A percentile compares a stretch with the other conserved stretches of the same genome.
These are phyloP conservation scores for Coprinopsis sp. DNA, from an alignment of 768 basidiomycete genomes.

Conservation along the genomic window DNA sequence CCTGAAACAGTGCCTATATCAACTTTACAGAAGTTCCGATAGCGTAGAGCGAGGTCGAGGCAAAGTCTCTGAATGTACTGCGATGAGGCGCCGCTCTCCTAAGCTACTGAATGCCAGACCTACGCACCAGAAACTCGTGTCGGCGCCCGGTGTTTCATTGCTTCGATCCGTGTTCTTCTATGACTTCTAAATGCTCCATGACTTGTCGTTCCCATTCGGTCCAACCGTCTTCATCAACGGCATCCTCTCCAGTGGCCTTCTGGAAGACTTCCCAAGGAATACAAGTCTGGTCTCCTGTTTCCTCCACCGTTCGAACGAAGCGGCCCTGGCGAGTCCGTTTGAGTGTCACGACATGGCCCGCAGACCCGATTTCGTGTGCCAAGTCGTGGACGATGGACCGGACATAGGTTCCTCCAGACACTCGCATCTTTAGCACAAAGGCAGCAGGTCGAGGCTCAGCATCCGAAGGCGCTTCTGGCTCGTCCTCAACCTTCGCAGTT, in stretches of 20 bases:
- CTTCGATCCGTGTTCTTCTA: constrained; percentile 27
- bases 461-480: constrained; percentile 25
- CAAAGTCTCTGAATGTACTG: too few species aligned
- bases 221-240: constrained; percentile 64
- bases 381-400: constrained; percentile 94
- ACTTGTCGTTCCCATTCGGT: constrained; percentile 81
- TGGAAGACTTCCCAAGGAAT: constrained; percentile 74
- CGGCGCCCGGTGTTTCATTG: too few species aligned
- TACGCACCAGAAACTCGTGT: too few species aligned
- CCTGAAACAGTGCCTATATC: too few species aligned
- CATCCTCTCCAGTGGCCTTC: constrained; percentile 52
- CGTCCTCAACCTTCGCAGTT: constrained; percentile 35
- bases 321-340: constrained; percentile 86
- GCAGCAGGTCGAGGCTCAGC: constrained; percentile 58
- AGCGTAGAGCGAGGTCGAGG: too few species aligned
- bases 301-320: constrained; percentile 47
- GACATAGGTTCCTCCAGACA: constrained; percentile 96
- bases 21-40: too few species aligned
- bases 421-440: constrained; percentile 87
- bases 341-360: constrained; percentile 90
- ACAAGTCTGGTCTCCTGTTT: constrained; percentile 54
- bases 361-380: constrained; percentile 75
- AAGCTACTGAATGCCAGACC: too few species aligned
- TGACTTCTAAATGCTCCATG: constrained; percentile 58
- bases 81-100: too few species aligned